These are phyloP conservation scores for Chernovozyma sophiae-reginae DNA, from an alignment of 1,139 yeast genomes.

Conservation along the genomic window DNA sequence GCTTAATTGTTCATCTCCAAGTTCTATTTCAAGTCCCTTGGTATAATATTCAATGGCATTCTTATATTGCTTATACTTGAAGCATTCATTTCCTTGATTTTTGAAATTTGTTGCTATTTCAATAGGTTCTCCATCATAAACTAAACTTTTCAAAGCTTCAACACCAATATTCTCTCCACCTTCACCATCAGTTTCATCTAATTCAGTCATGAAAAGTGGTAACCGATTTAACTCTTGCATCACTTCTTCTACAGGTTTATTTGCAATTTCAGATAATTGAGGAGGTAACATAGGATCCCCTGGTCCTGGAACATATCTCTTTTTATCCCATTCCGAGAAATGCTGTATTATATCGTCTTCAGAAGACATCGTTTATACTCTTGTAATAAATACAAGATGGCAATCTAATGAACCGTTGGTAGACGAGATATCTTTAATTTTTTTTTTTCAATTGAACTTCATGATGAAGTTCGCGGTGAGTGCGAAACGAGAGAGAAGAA, in stretches of 20 bases:
- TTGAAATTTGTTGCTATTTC: constrained; percentile 89
- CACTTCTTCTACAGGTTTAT: constrained; percentile 71
- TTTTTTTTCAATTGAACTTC: no score
- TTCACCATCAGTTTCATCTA: constrained; percentile 73
- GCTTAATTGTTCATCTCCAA: constrained; percentile 35
- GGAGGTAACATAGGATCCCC: constrained; percentile 86
- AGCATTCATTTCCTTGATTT: constrained; percentile 89
- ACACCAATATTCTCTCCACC: constrained; percentile 72
- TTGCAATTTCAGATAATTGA: constrained; percentile 63
- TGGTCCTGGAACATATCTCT: constrained; percentile 62
- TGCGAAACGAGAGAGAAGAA: no score
- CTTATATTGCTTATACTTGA: constrained; percentile 61
- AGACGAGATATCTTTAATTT: no score
- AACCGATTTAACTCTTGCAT: constrained; percentile 73
- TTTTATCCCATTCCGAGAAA: constrained; percentile 48
- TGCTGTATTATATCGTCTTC: constrained; percentile 6
- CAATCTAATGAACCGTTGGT: no score
- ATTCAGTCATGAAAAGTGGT: constrained; percentile 92
- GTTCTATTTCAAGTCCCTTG: constrained; percentile 71
- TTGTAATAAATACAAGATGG: no score
- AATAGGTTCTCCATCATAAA: constrained; percentile 93
- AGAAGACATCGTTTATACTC: no score
- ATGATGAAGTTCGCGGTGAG: no score
- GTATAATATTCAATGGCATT: constrained; percentile 78
- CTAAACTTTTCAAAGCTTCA: constrained; percentile 88